A percentile compares a stretch with the other conserved stretches of the same genome.
These are phyloP conservation scores for Colletotrichum sp. DNA, from an alignment of 2,329 filamentous ascomycete species.

Conservation along the genomic window DNA sequence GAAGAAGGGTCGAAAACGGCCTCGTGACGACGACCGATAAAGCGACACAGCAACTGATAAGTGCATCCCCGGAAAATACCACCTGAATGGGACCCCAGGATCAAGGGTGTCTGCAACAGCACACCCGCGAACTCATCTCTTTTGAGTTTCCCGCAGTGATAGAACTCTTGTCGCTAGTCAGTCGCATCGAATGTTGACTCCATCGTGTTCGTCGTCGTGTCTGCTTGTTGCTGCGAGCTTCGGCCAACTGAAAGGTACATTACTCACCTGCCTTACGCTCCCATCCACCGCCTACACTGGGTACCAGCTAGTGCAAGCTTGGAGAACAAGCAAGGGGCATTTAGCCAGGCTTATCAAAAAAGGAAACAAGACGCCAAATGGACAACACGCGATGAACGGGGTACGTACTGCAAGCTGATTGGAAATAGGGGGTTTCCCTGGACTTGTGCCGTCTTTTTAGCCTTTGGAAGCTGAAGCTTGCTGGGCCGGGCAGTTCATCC, in stretches of 20 bases:
- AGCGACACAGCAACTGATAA: background rate
- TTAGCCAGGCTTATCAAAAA: background rate
- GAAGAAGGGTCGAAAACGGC: background rate
- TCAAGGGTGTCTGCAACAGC: slow-evolving; percentile 3
- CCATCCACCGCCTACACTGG: background rate
- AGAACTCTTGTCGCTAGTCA: background rate
- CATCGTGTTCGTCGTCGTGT: background rate
- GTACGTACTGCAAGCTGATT: background rate
- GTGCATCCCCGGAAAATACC: slow-evolving; percentile 16
- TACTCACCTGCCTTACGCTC: background rate
- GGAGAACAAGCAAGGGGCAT: background rate
- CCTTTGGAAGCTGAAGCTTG: background rate
- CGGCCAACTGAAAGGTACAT: slow-evolving; percentile 2
- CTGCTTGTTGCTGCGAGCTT: background rate
- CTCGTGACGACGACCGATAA: slow-evolving; percentile 4
- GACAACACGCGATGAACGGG: background rate
- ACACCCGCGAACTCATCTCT: slow-evolving; percentile 4
- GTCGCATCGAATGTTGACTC: background rate
- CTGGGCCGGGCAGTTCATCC: background rate
- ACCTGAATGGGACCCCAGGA: slow-evolving; percentile 10
- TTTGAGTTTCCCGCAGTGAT: slow-evolving; percentile 1
- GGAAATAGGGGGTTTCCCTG: background rate
- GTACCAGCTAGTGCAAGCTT: background rate
- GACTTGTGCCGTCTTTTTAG: background rate
- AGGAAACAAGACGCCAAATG: background rate